These are phyloP conservation scores for Aspergillus kassunensis DNA, from an alignment of 495 filamentous ascomycete species.

Conservation along the genomic window DNA sequence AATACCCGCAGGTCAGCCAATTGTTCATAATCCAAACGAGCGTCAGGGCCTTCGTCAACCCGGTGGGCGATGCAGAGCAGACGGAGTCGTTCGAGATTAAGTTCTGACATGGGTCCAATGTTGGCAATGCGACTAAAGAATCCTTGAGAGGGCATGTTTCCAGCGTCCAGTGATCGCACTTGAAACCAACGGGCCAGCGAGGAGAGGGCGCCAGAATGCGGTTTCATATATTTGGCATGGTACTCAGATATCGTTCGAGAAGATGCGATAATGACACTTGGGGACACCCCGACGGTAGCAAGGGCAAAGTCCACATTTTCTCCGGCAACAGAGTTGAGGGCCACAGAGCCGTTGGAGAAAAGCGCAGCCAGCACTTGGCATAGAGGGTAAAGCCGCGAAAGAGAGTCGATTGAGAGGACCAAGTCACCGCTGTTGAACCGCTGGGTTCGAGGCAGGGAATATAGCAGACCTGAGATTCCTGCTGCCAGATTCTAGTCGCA, in stretches of 20 bases:
- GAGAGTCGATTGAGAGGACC: constrained; percentile 82
- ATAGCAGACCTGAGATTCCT: constrained; percentile 72
- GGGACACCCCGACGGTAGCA: constrained; percentile 68
- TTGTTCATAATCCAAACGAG: constrained; percentile 56
- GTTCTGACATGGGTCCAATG: constrained; percentile 59
- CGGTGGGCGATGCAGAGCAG: constrained; percentile 41
- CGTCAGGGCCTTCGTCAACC: constrained; percentile 27
- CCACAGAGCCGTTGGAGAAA: constrained; percentile 77
- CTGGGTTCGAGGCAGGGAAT: constrained; percentile 67
- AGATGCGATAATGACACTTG: constrained; percentile 79
- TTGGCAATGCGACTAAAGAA: constrained; percentile 44
- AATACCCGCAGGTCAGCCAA: constrained; percentile 77
- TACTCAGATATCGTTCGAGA: constrained; percentile 66
- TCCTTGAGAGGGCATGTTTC: constrained; percentile 55
- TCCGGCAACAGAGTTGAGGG: constrained; percentile 82
- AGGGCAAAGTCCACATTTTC: constrained; percentile 62
- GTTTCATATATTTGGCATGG: constrained; percentile 52
- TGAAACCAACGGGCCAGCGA: constrained; percentile 66
- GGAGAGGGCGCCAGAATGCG: constrained; percentile 48
- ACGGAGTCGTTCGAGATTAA: constrained; percentile 68
- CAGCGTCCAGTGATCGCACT: constrained; percentile 61
- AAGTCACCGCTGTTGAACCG: constrained; percentile 70
- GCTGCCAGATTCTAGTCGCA: constrained; percentile 64
- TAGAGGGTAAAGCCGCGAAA: constrained; percentile 74
- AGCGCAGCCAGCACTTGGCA: constrained; percentile 78